Percentiles rank a stretch among this genome's conserved stretches.
Conservation (phyloP, 1,284 basidiomycete species). For the Rhodotorula sp. region DNA sequence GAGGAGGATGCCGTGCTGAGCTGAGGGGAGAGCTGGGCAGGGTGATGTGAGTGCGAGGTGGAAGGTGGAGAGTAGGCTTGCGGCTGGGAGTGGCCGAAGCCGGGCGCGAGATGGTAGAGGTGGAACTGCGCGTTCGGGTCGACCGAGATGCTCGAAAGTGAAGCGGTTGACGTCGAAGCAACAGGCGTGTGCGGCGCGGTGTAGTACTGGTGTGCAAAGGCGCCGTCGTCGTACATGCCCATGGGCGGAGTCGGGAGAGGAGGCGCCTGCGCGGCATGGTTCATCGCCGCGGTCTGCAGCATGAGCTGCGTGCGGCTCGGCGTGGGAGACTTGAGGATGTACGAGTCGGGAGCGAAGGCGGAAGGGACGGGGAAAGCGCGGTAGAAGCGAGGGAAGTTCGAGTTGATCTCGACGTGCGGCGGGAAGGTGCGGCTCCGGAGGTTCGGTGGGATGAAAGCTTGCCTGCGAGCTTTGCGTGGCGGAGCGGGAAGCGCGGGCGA, state of each 20-base stretch:
- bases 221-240: slow-evolving; percentile 16
- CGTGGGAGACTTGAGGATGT: slow-evolving; percentile 14
- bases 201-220: slow-evolving; percentile 4
- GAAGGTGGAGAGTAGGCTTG: neutral
- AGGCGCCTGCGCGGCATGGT: neutral
- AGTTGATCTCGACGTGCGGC: slow-evolving; percentile 52
- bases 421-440: slow-evolving; percentile 55
- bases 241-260: slow-evolving; percentile 11
- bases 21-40: neutral
- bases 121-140: neutral
- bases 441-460: slow-evolving; percentile 25
- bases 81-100: slow-evolving; percentile 1
- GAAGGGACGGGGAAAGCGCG: slow-evolving; percentile 63
- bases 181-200: slow-evolving; percentile 7
- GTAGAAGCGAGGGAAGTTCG: slow-evolving; percentile 61
- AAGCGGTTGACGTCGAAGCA: slow-evolving; percentile 12
- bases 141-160: slow-evolving; percentile 12
- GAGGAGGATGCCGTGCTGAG: neutral
- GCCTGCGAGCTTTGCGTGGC: slow-evolving; percentile 27
- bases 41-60: neutral
- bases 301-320: neutral
- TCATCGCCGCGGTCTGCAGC: neutral
- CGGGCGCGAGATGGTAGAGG: neutral
- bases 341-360: slow-evolving; percentile 51
- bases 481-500: neutral